Evolutionary conservation across 352 stramenopile species (phyloP).

Genomic region (Pythium grandisporangium): DNA sequence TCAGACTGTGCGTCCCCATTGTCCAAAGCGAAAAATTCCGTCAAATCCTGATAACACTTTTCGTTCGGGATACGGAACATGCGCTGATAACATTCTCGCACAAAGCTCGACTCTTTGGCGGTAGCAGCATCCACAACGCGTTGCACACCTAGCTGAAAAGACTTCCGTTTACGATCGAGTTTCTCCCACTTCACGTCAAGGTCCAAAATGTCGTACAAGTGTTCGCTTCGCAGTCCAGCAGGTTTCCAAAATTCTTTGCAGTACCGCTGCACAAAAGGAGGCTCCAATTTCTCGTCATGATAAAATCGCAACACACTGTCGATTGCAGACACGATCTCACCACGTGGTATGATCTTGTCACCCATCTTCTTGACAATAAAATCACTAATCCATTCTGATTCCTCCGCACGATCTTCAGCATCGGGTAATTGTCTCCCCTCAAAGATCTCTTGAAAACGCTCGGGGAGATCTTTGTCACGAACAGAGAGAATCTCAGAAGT

Average conservation of each 20-base stretch:
- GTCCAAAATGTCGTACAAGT: constrained; percentile 83
- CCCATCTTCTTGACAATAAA: constrained; percentile 78
- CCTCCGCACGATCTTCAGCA: constrained; percentile 74
- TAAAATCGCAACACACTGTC: constrained; percentile 86
- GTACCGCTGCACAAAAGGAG: constrained; percentile 84
- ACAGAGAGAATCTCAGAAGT: constrained; percentile 72
- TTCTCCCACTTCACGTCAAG: constrained; percentile 87
- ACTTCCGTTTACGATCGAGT: constrained; percentile 70
- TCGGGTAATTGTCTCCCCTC: constrained; percentile 66
- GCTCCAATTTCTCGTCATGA: constrained; percentile 84
- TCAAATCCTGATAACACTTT: constrained; percentile 80
- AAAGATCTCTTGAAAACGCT: constrained; percentile 76
- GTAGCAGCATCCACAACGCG: constrained; percentile 51
- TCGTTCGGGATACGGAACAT: constrained; percentile 65
- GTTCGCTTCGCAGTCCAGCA: constrained; percentile 64
- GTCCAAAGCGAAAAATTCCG: constrained; percentile 79
- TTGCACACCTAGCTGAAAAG: constrained; percentile 65
- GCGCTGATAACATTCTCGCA: constrained; percentile 77
- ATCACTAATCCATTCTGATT: constrained; percentile 86
- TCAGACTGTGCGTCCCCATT: constrained; percentile 56
- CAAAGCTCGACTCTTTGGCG: constrained; percentile 68
- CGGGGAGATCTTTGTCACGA: constrained; percentile 70
- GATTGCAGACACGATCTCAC: constrained; percentile 83
- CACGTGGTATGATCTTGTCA: constrained; percentile 31
- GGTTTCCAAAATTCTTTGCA: constrained; percentile 89